Base-by-base conservation (phyloP, 2,329 filamentous ascomycete species). In the Zymoseptoria brevis region DNA sequence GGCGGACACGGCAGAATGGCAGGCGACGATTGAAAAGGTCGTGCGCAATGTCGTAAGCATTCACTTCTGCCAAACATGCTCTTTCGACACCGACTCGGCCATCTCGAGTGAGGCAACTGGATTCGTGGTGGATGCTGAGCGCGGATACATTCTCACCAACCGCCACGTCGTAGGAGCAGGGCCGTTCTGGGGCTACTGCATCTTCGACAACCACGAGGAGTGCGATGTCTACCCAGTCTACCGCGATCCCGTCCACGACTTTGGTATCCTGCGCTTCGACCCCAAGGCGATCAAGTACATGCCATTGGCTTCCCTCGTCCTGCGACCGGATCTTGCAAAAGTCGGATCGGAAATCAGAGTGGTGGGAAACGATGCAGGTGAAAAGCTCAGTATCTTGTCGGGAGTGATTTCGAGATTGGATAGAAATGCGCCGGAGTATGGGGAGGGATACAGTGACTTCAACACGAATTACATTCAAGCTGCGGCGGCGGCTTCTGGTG, bases 31-130 rank as follows among this genome's bases (percentile, higher is more conserved):
- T 61, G 92, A 96, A 75, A 87, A 86, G 62, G 94, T 99, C 2
- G 92, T 99, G 57, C 87, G 88, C 72, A 96, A 92, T 67, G 94
- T 97, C 19, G 94, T 99, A 54, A 96, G 93, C n/a, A 97, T 99
- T 69, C 89, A 96, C 66, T 99, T 99, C 78, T 97, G 93, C 74
- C 91, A 96, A 80, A 96, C 94, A 0, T 96, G 90, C 74, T 92
- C 93, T 22, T 99, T 99, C 74, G 94, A 99, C 74, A 97, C 94
- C n/a, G 94, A 99, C 68, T 80, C 90, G 26, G 94, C 94, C 6
- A 82, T 96, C 74, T 90, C 90, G 19, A 96, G 91, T 69, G 94
- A 99, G 77, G 94, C 94, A 3, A 99, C 94, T 0, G 94, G 94
- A 7, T 99, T 99, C 72, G 92, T 99, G 16, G 94, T 99, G 22